phyloP scores from a whole-genome alignment of 768 basidiomycete genomes.

The Flagelloscypha sp. region DNA sequence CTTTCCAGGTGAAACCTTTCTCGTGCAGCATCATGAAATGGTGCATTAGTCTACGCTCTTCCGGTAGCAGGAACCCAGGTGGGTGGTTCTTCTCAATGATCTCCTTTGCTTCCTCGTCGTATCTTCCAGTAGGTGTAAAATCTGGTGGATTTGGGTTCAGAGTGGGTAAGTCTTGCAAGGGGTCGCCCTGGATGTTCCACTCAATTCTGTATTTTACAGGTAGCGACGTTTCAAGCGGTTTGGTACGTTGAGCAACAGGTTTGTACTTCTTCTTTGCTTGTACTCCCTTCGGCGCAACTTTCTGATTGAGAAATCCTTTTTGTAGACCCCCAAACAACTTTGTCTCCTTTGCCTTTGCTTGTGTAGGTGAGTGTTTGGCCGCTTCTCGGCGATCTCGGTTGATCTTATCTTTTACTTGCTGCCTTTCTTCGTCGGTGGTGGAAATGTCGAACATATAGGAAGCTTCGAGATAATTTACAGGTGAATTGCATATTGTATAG shows the following conservation, averaged over 20 bases:
- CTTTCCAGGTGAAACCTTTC: slow-evolving; percentile 14
- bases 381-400: no score
- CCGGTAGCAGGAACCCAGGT: slow-evolving; percentile 13
- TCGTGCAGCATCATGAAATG: slow-evolving; percentile 10
- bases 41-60: slow-evolving; percentile 9
- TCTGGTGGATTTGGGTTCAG: slow-evolving; percentile 5
- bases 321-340: no score
- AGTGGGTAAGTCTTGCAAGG: slow-evolving; percentile 10
- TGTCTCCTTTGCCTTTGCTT: no score
- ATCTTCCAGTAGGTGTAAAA: slow-evolving; percentile 2
- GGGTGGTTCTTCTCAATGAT: background rate
- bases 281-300: no score
- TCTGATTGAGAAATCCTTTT: no score
- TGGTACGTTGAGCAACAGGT: slow-evolving; percentile 13
- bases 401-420: no score
- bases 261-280: slow-evolving; percentile 12
- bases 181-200: slow-evolving; percentile 15
- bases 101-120: background rate
- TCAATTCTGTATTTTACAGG: slow-evolving; percentile 15
- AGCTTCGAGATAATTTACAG: no score
- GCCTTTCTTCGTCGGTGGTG: no score
- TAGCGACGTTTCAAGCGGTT: slow-evolving; percentile 8
- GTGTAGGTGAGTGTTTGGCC: no score
- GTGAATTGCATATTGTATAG: no score
- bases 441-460: no score